Evolutionary conservation across 208 protist species (phyloP).

Genomic region (Acanthamoeba triangularis): DNA sequence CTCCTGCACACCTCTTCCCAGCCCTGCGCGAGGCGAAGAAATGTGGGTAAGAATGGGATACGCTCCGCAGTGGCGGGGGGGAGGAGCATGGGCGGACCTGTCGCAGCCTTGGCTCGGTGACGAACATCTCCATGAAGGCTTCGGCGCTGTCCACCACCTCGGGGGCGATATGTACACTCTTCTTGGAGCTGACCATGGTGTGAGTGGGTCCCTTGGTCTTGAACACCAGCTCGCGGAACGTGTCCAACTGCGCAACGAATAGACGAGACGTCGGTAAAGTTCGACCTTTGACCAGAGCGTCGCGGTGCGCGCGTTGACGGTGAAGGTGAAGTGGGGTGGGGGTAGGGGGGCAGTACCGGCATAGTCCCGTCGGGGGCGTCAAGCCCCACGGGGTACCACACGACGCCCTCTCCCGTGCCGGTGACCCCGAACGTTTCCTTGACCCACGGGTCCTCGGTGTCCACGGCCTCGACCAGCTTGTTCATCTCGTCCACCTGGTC

Average conservation of each 20-base stretch:
- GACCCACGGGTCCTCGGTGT: slow-evolving; percentile 69
- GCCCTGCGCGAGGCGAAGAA: not conserved
- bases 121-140: slow-evolving; percentile 52
- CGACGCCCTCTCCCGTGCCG: slow-evolving; percentile 63
- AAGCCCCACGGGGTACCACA: slow-evolving; percentile 60
- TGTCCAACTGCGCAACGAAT: not conserved
- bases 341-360: not conserved
- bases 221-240: slow-evolving; percentile 44
- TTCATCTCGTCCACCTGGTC: slow-evolving; percentile 65
- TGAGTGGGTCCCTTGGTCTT: slow-evolving; percentile 66
- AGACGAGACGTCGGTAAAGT: too few relatives aligned
- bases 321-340: not conserved
- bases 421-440: slow-evolving; percentile 39
- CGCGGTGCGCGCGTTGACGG: not conserved
- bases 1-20: slow-evolving; percentile 42
- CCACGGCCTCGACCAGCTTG: slow-evolving; percentile 32
- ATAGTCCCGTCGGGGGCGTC: not conserved
- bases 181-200: slow-evolving; percentile 52
- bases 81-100: not conserved
- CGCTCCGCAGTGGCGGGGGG: too few relatives aligned
- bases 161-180: slow-evolving; percentile 38
- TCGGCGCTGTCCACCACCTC: slow-evolving; percentile 64
- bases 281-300: not conserved
- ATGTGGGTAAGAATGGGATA: too few relatives aligned
- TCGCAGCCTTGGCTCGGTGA: slow-evolving; percentile 50